A percentile compares a stretch with the other conserved stretches of the same genome.
These are phyloP conservation scores for Wickerhamiella azymoides DNA, from an alignment of 805 yeast genomes.

Conservation along the genomic window DNA sequence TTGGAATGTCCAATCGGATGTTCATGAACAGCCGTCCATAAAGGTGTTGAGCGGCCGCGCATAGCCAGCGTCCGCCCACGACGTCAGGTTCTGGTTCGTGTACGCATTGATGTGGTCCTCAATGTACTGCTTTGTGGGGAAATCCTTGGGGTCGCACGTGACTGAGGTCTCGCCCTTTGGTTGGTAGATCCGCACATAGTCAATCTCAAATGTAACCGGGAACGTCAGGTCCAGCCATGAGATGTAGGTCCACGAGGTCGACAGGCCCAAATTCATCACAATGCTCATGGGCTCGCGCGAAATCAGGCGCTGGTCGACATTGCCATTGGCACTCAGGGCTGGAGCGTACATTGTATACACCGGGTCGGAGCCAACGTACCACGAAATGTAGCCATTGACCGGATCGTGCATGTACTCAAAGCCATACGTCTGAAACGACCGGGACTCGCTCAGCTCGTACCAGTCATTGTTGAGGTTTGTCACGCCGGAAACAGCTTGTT, in stretches of 20 bases:
- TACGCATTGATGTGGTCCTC: slow-evolving; percentile 56
- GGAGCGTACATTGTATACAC: slow-evolving; percentile 59
- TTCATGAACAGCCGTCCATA: slow-evolving; percentile 35
- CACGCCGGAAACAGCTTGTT: slow-evolving; percentile 79
- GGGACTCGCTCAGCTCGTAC: slow-evolving; percentile 48
- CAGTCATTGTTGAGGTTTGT: slow-evolving; percentile 68
- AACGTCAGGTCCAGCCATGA: slow-evolving; percentile 69
- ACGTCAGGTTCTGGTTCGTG: slow-evolving; percentile 50
- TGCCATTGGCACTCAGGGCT: slow-evolving; percentile 83
- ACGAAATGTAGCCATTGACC: slow-evolving; percentile 58
- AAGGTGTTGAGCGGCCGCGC: slow-evolving; percentile 47
- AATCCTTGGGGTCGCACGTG: slow-evolving; percentile 77
- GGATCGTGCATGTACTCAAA: slow-evolving; percentile 65
- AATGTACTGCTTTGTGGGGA: slow-evolving; percentile 80
- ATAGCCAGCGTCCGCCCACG: slow-evolving; percentile 69
- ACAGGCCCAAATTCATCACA: slow-evolving; percentile 75
- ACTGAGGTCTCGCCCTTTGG: slow-evolving; percentile 46
- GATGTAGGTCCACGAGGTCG: slow-evolving; percentile 86
- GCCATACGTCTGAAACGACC: slow-evolving; percentile 58
- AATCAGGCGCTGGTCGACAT: slow-evolving; percentile 67
- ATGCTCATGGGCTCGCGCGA: slow-evolving; percentile 90
- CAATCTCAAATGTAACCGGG: slow-evolving; percentile 66
- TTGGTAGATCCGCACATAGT: slow-evolving; percentile 86
- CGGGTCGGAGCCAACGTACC: slow-evolving; percentile 76
- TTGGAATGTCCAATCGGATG: too few species aligned